Evolutionary conservation across 352 stramenopile species (phyloP), one percentile per base, ranked within the genome.

Genomic region (Globisporangium carolinianum): DNA sequence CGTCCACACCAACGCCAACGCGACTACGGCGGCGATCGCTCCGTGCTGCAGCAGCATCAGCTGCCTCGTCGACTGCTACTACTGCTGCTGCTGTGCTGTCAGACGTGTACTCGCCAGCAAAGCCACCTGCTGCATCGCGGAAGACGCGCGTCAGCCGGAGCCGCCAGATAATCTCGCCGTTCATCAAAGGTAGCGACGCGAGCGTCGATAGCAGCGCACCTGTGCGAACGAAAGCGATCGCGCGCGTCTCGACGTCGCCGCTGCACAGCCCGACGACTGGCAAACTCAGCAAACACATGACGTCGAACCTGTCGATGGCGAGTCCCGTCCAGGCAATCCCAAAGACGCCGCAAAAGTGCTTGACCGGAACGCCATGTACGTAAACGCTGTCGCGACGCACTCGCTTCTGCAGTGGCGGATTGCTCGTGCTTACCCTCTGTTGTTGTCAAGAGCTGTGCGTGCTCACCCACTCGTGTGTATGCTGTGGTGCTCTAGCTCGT

Each of bases 241-340:
- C 50, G 17, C 58, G 43, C 5, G 58, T 58, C 7, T 47, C 57
- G 35, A 67, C 63, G 7, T 65, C 70, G 3, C 69, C 68, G 14
- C 72, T 73, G 65, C 55, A 62, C 24, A 83, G 71, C 61, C 74
- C 74, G 24, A 72, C 69, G 8, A 75, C 70, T 32, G 49, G 68
- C 11, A 53, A 57, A 39, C 55, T 83, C 43, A 75, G 71, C 14
- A 61, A 57, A 12, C 67, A 67, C 52, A 71, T 83, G 57, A 66
- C 65, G 37, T 36, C 61, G 39, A 77, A 59, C 15, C 51, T 83
- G 58, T 73, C 69, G 14, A 73, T 83, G 60, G 62, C 58, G 52
- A 81, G 67, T 52, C 74, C 73, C 18, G 52, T 32, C 9, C 58
- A 62, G 36, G 17, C 24, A 8, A 9, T 45, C 17, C 47, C 38